Evolutionary conservation across 2,329 filamentous ascomycete genomes (phyloP).

Genomic region (Sclerotinia sclerotiorum): DNA sequence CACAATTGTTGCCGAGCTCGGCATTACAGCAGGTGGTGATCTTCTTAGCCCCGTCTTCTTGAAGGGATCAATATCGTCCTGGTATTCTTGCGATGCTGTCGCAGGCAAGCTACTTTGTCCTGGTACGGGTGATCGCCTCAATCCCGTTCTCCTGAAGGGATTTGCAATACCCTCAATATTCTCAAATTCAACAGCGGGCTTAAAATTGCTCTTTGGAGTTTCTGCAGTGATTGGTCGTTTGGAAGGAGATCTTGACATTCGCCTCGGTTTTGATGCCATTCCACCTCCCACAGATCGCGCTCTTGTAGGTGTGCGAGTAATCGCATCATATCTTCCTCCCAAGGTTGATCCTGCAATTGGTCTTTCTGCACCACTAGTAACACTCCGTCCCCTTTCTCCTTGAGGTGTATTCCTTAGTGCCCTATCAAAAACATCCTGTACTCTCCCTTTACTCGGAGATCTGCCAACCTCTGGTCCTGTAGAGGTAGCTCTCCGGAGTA

Average conservation of each 20-base stretch:
- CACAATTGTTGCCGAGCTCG: conserved; percentile 3
- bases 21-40: conserved; percentile 23
- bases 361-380: conserved; percentile 28
- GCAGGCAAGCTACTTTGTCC: conserved; percentile 20
- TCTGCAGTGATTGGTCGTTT: conserved; percentile 26
- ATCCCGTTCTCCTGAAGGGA: conserved; percentile 37
- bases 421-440: conserved; percentile 36
- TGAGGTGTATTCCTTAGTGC: conserved; percentile 29
- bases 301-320: conserved; percentile 25
- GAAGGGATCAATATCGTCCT: conserved; percentile 26
- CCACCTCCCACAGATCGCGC: conserved; percentile 29
- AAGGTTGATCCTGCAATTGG: conserved; percentile 7
- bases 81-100: conserved; percentile 11
- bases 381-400: conserved; percentile 24
- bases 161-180: conserved; percentile 27
- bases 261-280: conserved; percentile 36
- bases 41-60: conserved; percentile 27
- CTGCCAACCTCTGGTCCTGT: conserved; percentile 40
- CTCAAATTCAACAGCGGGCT: conserved; percentile 18
- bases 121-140: conserved; percentile 33
- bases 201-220: conserved; percentile 22
- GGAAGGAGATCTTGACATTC: conserved; percentile 35
- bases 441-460: conserved; percentile 37
- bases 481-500: conserved; percentile 47
- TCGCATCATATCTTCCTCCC: conserved; percentile 14